These are phyloP conservation scores for Candida sakaeoensis DNA, from an alignment of 805 yeast genomes.

Conservation along the genomic window DNA sequence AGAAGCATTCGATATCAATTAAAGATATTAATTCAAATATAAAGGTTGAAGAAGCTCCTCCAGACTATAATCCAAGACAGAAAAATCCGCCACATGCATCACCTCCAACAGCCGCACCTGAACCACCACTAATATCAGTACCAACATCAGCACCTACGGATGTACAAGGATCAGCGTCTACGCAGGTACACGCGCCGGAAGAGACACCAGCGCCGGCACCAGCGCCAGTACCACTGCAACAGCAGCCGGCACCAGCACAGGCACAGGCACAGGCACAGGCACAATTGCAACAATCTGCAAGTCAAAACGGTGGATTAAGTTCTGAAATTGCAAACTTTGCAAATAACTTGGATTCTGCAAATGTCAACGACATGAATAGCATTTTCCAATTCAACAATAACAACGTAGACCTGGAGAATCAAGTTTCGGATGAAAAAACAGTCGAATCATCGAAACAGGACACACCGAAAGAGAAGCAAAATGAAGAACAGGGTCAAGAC, in stretches of 20 bases:
- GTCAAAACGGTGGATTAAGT: conserved; percentile 1
- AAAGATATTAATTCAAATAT: conserved; percentile 14
- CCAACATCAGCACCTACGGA: too few relatives aligned
- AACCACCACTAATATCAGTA: too few relatives aligned
- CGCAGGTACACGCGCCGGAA: conserved; percentile 11
- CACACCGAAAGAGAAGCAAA: neutral
- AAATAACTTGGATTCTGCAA: neutral
- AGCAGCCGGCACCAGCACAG: neutral
- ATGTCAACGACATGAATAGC: neutral
- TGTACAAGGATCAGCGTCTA: neutral
- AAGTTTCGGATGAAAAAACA: neutral
- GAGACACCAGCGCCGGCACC: conserved; percentile 4
- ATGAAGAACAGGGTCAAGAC: neutral
- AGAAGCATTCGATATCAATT: conserved; percentile 17
- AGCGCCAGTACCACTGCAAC: conserved; percentile 7
- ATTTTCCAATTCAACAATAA: conserved; percentile 4
- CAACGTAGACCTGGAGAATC: neutral
- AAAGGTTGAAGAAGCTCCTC: conserved; percentile 32
- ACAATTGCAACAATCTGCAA: neutral
- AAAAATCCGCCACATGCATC: conserved; percentile 19
- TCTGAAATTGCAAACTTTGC: neutral
- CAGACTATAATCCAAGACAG: conserved; percentile 35
- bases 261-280: conserved; percentile 10
- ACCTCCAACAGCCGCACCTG: conserved; percentile 9
- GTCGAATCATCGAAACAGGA: neutral